Evolutionary conservation across 129 eudicot genomes (phyloP), one percentile per base, ranked within the genome.

Genomic region (Cynara cardunculus): DNA sequence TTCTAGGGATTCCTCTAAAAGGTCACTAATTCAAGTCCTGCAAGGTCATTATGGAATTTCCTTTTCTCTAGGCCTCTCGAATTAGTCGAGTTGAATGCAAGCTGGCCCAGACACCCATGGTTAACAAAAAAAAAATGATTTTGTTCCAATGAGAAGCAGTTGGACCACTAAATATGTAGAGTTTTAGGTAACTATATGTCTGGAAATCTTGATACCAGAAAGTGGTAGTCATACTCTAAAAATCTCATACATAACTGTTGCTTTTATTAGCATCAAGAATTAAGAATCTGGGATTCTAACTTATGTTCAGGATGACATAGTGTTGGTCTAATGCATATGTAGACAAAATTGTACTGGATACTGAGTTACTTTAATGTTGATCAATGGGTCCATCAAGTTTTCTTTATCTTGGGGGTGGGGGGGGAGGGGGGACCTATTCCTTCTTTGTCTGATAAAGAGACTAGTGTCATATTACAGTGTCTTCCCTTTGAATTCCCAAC

Each of bases 361-460:
- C 66, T 71, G 53, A 72, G 68, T 64, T 83, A 64, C 82, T 83
- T 83, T 83, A 83, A 39, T 70, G 46, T 65, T 82, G 81, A 76
- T 75, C 77, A 76, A 76, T 46, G 75, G 85, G 76, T 68, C 76
- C 85, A 75, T 56, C 41, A n/a, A 62, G 30, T 53, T 82, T 56
- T 70, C 11, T 35, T 74, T n/a, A 22, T 30, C 24, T 53, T 49
- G n/a, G 62, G 25, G 81, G 25, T 18, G 62, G 72, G 56, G 27
- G 2, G 21, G 32, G 22, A n/a, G 27, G 31, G 22, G 49, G 72
- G 82, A 28, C 16, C 44, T 69, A 19, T 66, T 30, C 14, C 80
- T 41, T 74, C 76, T 67, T 82, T 82, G 81, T 82, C 85, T 82
- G 85, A 82, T 75, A 82, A 82, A 82, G 85, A 81, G 65, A 75